These are phyloP conservation scores for Thinopyrum elongatum DNA, from an alignment of 176 grass and related monocot species.

Conservation along the genomic window DNA sequence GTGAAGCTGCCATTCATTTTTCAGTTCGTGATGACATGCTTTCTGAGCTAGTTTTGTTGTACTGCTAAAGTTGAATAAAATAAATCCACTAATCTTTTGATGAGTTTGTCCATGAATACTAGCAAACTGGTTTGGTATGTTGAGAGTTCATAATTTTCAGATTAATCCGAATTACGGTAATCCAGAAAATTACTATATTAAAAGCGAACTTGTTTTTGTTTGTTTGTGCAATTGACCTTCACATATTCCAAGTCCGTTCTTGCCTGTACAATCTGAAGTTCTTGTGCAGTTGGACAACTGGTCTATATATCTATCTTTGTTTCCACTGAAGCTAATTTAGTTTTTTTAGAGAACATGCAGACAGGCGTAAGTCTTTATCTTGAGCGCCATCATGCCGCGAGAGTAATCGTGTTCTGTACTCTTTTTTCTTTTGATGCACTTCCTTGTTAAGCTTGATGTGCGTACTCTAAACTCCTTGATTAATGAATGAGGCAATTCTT, in stretches of 20 bases:
- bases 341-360: not conserved
- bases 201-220: not conserved
- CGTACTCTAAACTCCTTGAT: too few species aligned
- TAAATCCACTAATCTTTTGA: not conserved
- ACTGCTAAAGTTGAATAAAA: not conserved
- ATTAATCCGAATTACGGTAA: not conserved
- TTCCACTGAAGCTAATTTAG: constrained; percentile 2
- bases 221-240: not conserved
- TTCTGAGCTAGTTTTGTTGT: not conserved
- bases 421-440: too few species aligned
- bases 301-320: not conserved
- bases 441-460: too few species aligned
- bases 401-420: too few species aligned
- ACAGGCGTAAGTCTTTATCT: not conserved
- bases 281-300: not conserved
- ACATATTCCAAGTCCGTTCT: not conserved
- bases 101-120: not conserved
- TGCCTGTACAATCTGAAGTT: not conserved
- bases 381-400: too few species aligned
- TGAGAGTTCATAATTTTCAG: not conserved
- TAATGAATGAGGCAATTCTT: too few species aligned
- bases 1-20: not conserved
- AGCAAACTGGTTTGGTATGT: not conserved
- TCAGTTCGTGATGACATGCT: not conserved
- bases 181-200: not conserved